These are phyloP conservation scores for Cryptomeria japonica DNA, from an alignment of 75 land plant genomes.

Conservation along the genomic window DNA sequence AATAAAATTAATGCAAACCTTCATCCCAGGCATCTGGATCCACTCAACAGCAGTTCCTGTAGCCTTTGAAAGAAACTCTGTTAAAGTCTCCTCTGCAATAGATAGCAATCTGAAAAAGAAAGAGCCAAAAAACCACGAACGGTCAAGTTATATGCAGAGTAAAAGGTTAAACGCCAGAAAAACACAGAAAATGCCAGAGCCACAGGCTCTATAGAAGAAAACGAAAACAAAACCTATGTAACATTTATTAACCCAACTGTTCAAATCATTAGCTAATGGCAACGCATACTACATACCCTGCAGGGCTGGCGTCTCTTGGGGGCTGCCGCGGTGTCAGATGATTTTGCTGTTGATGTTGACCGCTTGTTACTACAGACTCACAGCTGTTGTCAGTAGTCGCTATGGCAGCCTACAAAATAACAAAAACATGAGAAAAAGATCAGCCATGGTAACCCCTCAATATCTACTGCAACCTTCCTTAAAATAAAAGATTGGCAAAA, in stretches of 20 bases:
- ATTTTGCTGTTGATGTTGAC: constrained; percentile 47
- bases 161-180: not conserved
- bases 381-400: constrained; percentile 84
- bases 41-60: constrained; percentile 97
- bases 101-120: constrained; percentile 50
- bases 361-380: constrained; percentile 86
- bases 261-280: not conserved
- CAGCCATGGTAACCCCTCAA: not conserved
- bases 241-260: not conserved
- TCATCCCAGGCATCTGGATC: constrained; percentile 99
- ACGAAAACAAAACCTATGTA: not conserved
- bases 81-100: constrained; percentile 88
- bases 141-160: not conserved
- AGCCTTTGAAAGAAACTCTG: constrained; percentile 89
- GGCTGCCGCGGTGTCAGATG: constrained; percentile 62
- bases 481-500: not conserved
- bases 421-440: not conserved
- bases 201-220: not conserved
- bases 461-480: not conserved
- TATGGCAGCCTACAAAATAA: constrained; percentile 42
- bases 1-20: constrained; percentile 38
- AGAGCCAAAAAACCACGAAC: not conserved
- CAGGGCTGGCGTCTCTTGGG: constrained; percentile 70
- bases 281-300: constrained; percentile 74
- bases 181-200: not conserved